These are phyloP conservation scores for Westerdykella aurantiaca DNA, from an alignment of 2,329 filamentous ascomycete genomes.

Conservation along the genomic window DNA sequence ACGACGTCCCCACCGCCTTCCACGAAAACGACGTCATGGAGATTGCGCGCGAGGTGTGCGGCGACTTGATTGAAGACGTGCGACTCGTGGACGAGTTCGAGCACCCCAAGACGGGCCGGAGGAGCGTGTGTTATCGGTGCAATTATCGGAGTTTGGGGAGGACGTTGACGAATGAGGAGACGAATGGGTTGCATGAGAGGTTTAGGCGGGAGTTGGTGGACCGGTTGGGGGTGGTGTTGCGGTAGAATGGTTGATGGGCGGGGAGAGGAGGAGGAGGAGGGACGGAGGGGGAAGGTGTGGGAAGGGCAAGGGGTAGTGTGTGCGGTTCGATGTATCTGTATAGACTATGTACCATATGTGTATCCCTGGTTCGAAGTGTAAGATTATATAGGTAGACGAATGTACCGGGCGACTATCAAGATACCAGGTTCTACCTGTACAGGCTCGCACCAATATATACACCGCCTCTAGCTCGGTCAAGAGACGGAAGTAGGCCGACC, in stretches of 20 bases:
- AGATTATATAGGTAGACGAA: background rate
- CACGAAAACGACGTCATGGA: slow-evolving; percentile 99
- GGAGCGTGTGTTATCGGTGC: slow-evolving; percentile 85
- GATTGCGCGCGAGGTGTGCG: slow-evolving; percentile 74
- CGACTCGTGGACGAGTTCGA: slow-evolving; percentile 76
- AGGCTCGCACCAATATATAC: too few relatives aligned
- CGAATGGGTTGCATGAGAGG: slow-evolving; percentile 66
- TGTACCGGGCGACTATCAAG: too few relatives aligned
- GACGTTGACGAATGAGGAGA: slow-evolving; percentile 79
- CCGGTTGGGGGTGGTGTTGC: slow-evolving; percentile 72
- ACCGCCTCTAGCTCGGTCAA: too few relatives aligned
- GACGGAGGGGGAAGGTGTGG: background rate
- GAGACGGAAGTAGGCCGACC: too few relatives aligned
- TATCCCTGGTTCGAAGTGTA: slow-evolving; percentile 6
- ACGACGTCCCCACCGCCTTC: slow-evolving; percentile 44
- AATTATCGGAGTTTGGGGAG: slow-evolving; percentile 90
- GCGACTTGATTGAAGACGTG: slow-evolving; percentile 84
- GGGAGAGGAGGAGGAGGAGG: background rate
- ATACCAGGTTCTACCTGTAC: too few relatives aligned
- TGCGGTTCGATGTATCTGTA: background rate
- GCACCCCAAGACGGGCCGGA: slow-evolving; percentile 76
- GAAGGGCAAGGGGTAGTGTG: background rate
- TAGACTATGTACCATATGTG: slow-evolving; percentile 1
- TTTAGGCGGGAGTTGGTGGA: slow-evolving; percentile 61
- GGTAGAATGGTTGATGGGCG: slow-evolving; percentile 41